Evolutionary conservation across 2,329 filamentous ascomycete species (phyloP).

Genomic region (Colletotrichum sublineola): DNA sequence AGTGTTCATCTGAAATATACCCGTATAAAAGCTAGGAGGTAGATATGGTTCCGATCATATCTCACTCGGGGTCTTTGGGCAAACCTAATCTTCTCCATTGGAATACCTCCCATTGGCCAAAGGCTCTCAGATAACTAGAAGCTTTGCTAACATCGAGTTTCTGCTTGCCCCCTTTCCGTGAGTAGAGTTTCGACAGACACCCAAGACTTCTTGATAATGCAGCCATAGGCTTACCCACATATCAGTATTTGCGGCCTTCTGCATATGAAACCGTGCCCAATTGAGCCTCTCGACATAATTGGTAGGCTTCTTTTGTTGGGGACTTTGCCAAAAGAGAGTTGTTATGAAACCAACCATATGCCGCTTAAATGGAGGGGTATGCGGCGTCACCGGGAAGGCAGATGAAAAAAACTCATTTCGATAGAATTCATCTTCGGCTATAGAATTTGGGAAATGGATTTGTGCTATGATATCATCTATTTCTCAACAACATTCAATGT

Average conservation of each 20-base stretch:
- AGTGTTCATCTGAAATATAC: not conserved
- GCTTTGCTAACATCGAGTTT: not conserved
- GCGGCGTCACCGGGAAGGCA: not conserved
- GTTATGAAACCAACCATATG: not conserved
- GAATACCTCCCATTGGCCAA: not conserved
- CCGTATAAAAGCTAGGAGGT: not conserved
- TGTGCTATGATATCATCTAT: not conserved
- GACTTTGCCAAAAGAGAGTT: not conserved
- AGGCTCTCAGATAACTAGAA: not conserved
- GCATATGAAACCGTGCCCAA: not conserved
- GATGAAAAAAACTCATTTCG: not conserved
- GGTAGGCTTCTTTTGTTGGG: not conserved
- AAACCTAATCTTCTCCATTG: not conserved
- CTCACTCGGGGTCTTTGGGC: not conserved
- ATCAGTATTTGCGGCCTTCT: not conserved
- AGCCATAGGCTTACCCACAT: not conserved
- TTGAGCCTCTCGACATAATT: not conserved
- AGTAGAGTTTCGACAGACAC: not conserved
- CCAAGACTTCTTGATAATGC: too few species aligned
- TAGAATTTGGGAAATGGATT: not conserved
- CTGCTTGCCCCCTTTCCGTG: too few species aligned
- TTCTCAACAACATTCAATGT: not conserved
- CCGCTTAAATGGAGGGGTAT: not conserved
- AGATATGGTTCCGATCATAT: not conserved
- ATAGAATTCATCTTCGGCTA: not conserved